These are phyloP conservation scores for Acrodontium crateriforme DNA, from an alignment of 2,329 filamentous ascomycete genomes.

Conservation along the genomic window DNA sequence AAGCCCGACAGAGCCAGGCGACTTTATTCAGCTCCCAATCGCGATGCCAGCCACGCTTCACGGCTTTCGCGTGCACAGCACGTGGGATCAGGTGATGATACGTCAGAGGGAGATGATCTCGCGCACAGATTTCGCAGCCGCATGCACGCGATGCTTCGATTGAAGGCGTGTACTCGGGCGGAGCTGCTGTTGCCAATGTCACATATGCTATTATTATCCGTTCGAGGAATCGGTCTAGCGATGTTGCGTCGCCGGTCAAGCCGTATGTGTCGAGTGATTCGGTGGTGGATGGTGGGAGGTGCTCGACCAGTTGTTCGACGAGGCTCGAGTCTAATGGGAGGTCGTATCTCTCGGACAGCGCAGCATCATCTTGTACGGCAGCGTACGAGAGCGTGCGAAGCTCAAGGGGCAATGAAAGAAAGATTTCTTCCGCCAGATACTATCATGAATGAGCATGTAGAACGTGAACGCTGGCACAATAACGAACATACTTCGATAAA, in stretches of 20 bases:
- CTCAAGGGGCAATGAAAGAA: constrained; percentile 46
- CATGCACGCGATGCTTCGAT: constrained; percentile 33
- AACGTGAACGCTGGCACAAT: no score
- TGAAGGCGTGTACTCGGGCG: constrained; percentile 44
- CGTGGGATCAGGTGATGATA: constrained; percentile 83
- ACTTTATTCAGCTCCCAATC: constrained; percentile 64
- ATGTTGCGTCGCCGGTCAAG: constrained; percentile 38
- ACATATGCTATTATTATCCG: constrained; percentile 53
- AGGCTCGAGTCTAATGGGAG: constrained; percentile 29
- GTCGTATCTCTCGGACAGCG: constrained; percentile 41
- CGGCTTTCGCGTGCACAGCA: constrained; percentile 58
- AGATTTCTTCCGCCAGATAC: constrained; percentile 60
- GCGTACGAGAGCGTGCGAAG: constrained; percentile 51
- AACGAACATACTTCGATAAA: constrained; percentile 59
- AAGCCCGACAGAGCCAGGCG: constrained; percentile 74
- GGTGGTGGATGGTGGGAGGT: constrained; percentile 44
- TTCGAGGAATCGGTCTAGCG: constrained; percentile 43
- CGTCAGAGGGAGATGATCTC: constrained; percentile 60
- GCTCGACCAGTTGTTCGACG: constrained; percentile 35
- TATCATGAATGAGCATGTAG: constrained; percentile 12
- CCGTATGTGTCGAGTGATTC: constrained; percentile 58
- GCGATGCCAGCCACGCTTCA: constrained; percentile 67
- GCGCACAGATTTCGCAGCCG: constrained; percentile 62
- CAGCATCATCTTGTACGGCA: constrained; percentile 34
- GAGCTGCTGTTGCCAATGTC: constrained; percentile 41